A percentile compares a stretch with the other conserved stretches of the same genome.
Evolutionary conservation across 257 asterid species (phyloP).

Genomic region (Linderniella brevidens): DNA sequence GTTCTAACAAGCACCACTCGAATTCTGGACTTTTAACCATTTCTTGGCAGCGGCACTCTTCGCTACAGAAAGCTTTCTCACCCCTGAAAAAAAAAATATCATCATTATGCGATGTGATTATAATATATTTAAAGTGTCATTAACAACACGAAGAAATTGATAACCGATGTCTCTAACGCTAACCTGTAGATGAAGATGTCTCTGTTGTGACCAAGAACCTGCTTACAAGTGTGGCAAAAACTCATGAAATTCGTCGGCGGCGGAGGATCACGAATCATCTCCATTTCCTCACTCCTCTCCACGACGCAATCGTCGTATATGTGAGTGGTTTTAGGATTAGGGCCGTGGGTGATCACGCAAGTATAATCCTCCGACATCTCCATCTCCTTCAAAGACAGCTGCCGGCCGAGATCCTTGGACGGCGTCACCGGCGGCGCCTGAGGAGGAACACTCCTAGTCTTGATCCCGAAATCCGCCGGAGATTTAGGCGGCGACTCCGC

Average conservation of each 20-base stretch:
- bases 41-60: no score
- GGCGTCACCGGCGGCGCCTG: slow-evolving; percentile 16
- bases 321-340: slow-evolving; percentile 74
- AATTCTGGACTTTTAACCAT: no score
- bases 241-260: slow-evolving; percentile 20
- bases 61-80: no score
- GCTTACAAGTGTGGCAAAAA: slow-evolving; percentile 40
- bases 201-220: slow-evolving; percentile 31
- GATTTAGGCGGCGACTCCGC: slow-evolving; percentile 40
- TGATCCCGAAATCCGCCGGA: slow-evolving; percentile 77
- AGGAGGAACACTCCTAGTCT: slow-evolving; percentile 24
- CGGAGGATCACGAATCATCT: slow-evolving; percentile 11
- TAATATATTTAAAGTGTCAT: no score
- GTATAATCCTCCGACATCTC: slow-evolving; percentile 89
- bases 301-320: slow-evolving; percentile 69
- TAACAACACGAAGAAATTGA: neutral
- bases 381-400: slow-evolving; percentile 67
- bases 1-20: no score
- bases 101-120: no score
- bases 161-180: neutral
- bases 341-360: slow-evolving; percentile 84
- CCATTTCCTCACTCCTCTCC: slow-evolving; percentile 19
- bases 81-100: no score
- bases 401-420: slow-evolving; percentile 22
- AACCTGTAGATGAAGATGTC: slow-evolving; percentile 71